A percentile compares a stretch with the other conserved stretches of the same genome.
Evolutionary conservation across 768 basidiomycete genomes (phyloP).

Genomic region (Lyophyllum decastes): DNA sequence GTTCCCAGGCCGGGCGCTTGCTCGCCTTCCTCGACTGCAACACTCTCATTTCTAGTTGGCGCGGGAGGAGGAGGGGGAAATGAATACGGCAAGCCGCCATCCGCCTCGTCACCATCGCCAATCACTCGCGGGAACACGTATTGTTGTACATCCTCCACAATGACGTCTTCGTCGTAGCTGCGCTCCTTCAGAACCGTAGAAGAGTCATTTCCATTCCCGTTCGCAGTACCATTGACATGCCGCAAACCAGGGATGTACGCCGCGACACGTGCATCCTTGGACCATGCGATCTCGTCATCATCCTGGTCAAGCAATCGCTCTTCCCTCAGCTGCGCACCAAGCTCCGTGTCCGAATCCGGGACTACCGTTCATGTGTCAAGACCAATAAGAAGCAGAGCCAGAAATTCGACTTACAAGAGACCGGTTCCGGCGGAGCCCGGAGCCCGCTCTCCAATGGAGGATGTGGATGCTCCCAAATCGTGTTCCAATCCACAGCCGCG

Average conservation of each 20-base stretch:
- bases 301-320: constrained; percentile 13
- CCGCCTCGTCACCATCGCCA: not conserved
- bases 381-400: not conserved
- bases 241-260: constrained; percentile 17
- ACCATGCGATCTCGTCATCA: constrained; percentile 15
- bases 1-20: not conserved
- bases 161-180: not conserved
- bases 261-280: constrained; percentile 8
- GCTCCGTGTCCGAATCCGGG: constrained; percentile 9
- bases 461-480: constrained; percentile 63
- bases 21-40: not conserved
- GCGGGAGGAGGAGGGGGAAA: not conserved
- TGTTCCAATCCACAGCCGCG: constrained; percentile 55
- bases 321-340: constrained; percentile 16
- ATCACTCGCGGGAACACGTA: constrained; percentile 11
- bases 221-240: not conserved
- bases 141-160: constrained; percentile 13
- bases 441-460: constrained; percentile 63
- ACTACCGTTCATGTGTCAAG: not conserved
- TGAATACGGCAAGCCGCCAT: constrained; percentile 19
- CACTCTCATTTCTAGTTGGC: not conserved
- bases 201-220: not conserved
- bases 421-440: constrained; percentile 7
- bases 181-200: not conserved
- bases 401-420: not conserved